A percentile compares a stretch with the other conserved stretches of the same genome.
Evolutionary conservation across 768 basidiomycete genomes (phyloP).

Genomic region (Boletus huronensis): DNA sequence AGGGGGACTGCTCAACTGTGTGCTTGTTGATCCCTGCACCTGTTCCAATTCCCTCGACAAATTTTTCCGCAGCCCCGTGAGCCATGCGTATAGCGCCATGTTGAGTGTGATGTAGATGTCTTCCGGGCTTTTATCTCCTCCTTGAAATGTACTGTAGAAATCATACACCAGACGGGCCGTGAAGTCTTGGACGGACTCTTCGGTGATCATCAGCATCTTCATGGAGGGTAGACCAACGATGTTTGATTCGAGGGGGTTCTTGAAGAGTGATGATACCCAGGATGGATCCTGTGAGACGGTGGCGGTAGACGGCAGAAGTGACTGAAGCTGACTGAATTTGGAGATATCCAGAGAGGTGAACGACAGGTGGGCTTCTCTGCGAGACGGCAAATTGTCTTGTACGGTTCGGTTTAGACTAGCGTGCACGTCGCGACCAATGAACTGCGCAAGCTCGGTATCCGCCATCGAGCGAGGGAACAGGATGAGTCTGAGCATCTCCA

Average conservation of each 20-base stretch:
- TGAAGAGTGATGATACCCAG: constrained; percentile 62
- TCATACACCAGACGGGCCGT: constrained; percentile 54
- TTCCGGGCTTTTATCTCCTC: constrained; percentile 53
- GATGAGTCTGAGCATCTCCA: constrained; percentile 61
- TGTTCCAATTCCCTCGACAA: constrained; percentile 76
- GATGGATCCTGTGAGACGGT: constrained; percentile 41
- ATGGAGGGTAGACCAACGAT: constrained; percentile 82
- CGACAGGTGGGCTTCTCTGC: constrained; percentile 65
- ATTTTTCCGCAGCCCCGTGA: constrained; percentile 73
- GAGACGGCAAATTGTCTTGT: constrained; percentile 44
- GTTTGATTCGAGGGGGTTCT: constrained; percentile 61
- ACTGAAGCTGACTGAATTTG: constrained; percentile 60
- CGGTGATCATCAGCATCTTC: constrained; percentile 76
- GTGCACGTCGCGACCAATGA: constrained; percentile 63
- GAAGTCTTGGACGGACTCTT: constrained; percentile 47
- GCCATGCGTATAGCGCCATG: constrained; percentile 77
- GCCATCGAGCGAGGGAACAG: constrained; percentile 78
- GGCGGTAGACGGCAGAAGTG: constrained; percentile 41
- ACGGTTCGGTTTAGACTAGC: constrained; percentile 68
- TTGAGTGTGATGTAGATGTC: constrained; percentile 87
- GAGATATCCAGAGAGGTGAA: constrained; percentile 79
- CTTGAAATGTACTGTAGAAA: constrained; percentile 68
- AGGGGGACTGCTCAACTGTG: constrained; percentile 35
- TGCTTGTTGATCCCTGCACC: constrained; percentile 55
- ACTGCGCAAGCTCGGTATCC: constrained; percentile 75